phyloP scores from a whole-genome alignment of 208 protist genomes.

The Crithidia brevicula region DNA sequence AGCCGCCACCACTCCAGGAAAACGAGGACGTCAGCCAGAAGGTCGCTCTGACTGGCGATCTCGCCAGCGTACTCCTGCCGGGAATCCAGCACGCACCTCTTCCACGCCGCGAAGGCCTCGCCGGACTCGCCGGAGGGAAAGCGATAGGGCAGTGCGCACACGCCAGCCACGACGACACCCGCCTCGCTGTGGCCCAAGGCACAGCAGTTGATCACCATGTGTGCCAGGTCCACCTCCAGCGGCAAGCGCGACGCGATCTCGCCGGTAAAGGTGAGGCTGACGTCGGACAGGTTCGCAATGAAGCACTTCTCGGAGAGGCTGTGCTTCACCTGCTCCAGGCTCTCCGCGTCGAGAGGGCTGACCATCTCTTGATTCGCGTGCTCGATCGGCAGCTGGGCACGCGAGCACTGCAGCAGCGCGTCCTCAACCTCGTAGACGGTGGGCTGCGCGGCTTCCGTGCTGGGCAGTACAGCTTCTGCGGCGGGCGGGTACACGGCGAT shows the following conservation, averaged over 20 bases:
- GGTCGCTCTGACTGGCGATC: slow-evolving; percentile 76
- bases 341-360: slow-evolving; percentile 59
- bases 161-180: slow-evolving; percentile 57
- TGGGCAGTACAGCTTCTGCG: slow-evolving; percentile 50
- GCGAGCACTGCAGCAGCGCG: slow-evolving; percentile 79
- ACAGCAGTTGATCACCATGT: slow-evolving; percentile 79
- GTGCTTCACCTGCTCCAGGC: slow-evolving; percentile 62
- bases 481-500: slow-evolving; percentile 75
- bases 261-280: slow-evolving; percentile 79
- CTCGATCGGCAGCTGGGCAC: slow-evolving; percentile 57
- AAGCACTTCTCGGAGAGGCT: slow-evolving; percentile 82
- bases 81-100: slow-evolving; percentile 41
- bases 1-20: slow-evolving; percentile 80
- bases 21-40: slow-evolving; percentile 80
- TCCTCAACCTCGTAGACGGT: slow-evolving; percentile 67
- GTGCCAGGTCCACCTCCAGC: slow-evolving; percentile 71
- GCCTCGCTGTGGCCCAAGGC: slow-evolving; percentile 81
- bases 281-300: slow-evolving; percentile 49
- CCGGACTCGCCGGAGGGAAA: slow-evolving; percentile 32
- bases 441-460: slow-evolving; percentile 36
- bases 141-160: slow-evolving; percentile 66
- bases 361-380: slow-evolving; percentile 39
- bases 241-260: slow-evolving; percentile 82
- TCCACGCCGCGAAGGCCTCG: slow-evolving; percentile 41
- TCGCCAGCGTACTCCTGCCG: slow-evolving; percentile 71